Evolutionary conservation across 305 asterid genomes (phyloP), one percentile per base, ranked within the genome.

Genomic region (Fraxinus baroniana): DNA sequence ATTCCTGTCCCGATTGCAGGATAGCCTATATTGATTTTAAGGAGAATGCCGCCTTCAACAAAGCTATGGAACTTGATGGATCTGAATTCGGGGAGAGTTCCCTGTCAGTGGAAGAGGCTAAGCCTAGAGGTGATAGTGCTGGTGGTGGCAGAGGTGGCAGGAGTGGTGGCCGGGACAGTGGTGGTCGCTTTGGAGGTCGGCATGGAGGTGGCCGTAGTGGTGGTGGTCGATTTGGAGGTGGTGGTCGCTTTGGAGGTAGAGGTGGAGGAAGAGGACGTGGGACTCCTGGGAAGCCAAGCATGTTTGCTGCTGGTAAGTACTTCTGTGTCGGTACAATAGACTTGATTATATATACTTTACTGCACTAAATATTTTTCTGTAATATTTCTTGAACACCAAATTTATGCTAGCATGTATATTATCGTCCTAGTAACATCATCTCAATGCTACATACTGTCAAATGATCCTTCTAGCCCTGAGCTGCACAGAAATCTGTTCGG

Each of bases 31-130:
- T 96, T 12, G 89, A 90, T 68, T 96, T 94, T 52, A 73, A 83
- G 37, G 92, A 90, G 78, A 70, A 33, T 28, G 89, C 76, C 57
- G 90, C 88, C 37, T 37, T 87, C 20, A 85, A 75, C 85, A 83
- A 88, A 81, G 99, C 99, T 28, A 77, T 94, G 80, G 89, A 88
- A 74, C 85, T 90, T 7, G 82, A 92, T 83, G 87, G 92, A n/a
- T 91, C 97, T 6, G 85, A 86, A 30, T 36, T 91, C 28, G 91
- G 91, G 36, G 91, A 81, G 18, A 36, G 60, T 80, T 7, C 76
- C 36, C 79, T 96, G 83, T 37, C 60, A 0, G 98, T 96, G 82
- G 87, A 89, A 55, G 95, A 90, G 87, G 97, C 98, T 0, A 94
- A 74, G 79, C 95, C 97, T 22, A 91, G 90, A 86, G 86, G 46